These are phyloP conservation scores for Tulasnella sp. DNA, from an alignment of 768 basidiomycete genomes.

Conservation along the genomic window DNA sequence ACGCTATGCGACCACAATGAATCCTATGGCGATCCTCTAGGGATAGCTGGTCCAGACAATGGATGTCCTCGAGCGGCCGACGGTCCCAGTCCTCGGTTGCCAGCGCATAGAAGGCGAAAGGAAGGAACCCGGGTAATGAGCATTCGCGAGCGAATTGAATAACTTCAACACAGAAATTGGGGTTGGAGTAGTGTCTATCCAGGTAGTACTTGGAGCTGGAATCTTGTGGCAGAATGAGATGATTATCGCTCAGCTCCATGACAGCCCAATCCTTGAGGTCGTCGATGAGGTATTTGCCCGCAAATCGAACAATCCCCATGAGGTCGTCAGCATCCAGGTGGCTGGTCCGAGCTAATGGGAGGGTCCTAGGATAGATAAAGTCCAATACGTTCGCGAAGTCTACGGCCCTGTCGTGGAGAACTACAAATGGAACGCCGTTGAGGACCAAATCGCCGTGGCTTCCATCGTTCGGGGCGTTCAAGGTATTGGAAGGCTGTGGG, in stretches of 20 bases:
- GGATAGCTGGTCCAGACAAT: neutral
- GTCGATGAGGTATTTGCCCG: constrained; percentile 1
- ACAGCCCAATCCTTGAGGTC: neutral
- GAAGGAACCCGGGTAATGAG: neutral
- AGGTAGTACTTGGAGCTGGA: neutral
- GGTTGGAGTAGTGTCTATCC: neutral
- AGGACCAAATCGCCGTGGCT: neutral
- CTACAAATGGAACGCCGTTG: neutral
- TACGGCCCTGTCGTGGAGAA: neutral
- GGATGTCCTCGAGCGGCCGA: neutral
- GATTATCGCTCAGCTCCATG: neutral
- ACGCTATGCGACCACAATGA: neutral
- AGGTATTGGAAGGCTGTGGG: neutral
- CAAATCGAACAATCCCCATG: neutral
- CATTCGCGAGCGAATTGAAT: neutral
- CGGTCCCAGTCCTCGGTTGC: constrained; percentile 3
- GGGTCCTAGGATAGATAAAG: constrained; percentile 2
- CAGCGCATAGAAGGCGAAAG: neutral
- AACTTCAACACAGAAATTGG: neutral
- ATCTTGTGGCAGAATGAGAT: neutral
- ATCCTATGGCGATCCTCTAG: neutral
- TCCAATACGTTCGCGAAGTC: constrained; percentile 9
- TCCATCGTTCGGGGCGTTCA: neutral
- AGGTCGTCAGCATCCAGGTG: neutral
- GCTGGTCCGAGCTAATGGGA: neutral